Percentiles rank a stretch among this genome's conserved stretches.
phyloP scores from a whole-genome alignment of 2,329 filamentous ascomycete genomes.

The Aquanectria penicillioides region DNA sequence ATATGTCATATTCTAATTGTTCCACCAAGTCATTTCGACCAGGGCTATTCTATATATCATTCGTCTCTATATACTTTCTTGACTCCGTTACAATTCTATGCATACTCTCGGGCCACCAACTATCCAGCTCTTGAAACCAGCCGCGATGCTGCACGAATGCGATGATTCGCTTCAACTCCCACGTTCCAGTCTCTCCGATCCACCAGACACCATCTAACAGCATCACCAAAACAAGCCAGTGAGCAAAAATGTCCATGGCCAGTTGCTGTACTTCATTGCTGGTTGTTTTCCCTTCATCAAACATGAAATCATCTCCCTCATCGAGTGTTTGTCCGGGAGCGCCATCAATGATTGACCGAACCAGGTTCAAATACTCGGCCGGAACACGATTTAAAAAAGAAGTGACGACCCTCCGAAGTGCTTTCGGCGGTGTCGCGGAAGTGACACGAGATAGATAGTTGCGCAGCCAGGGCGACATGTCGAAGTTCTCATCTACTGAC shows the following conservation, averaged over 20 bases:
- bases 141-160: conserved; percentile 19
- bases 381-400: conserved; percentile 53
- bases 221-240: conserved; percentile 51
- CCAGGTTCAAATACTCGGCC: conserved; percentile 44
- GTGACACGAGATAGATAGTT: conserved; percentile 38
- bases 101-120: conserved; percentile 52
- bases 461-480: conserved; percentile 30
- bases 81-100: conserved; percentile 27
- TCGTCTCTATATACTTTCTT: conserved; percentile 4
- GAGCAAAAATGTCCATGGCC: conserved; percentile 50
- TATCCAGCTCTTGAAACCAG: conserved; percentile 20
- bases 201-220: conserved; percentile 53
- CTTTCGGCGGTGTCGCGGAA: conserved; percentile 37
- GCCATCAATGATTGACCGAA: conserved; percentile 45
- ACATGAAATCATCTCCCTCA: not conserved
- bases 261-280: conserved; percentile 32
- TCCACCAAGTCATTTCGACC: not conserved
- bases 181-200: conserved; percentile 49
- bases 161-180: conserved; percentile 46
- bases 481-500: not conserved
- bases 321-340: conserved; percentile 17
- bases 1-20: not conserved
- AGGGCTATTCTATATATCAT: not conserved
- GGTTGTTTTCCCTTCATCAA: not conserved
- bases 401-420: conserved; percentile 50